Conservation (phyloP, 768 basidiomycete genomes). For the Mycena leptocephala region DNA sequence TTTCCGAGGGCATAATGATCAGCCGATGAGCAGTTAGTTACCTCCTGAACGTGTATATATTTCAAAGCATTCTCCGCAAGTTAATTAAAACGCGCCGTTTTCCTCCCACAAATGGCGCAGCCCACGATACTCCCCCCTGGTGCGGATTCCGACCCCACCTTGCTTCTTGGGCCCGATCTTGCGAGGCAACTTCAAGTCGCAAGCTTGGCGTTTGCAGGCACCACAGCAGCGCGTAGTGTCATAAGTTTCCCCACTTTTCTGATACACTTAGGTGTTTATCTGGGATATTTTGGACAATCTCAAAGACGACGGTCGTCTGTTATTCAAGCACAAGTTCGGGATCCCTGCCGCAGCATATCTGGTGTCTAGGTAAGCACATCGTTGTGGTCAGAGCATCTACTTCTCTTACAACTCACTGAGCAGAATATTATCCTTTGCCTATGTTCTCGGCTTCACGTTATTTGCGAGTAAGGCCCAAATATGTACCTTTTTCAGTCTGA, state of each 20-base stretch:
- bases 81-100: no score
- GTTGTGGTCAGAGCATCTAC: neutral
- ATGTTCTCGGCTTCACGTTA: constrained; percentile 21
- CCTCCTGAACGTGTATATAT: no score
- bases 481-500: neutral
- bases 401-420: neutral
- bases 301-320: constrained; percentile 37
- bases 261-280: constrained; percentile 36
- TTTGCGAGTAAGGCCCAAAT: constrained; percentile 36
- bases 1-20: no score
- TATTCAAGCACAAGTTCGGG: constrained; percentile 35
- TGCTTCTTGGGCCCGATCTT: neutral
- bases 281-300: constrained; percentile 50
- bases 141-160: neutral
- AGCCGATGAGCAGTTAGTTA: no score
- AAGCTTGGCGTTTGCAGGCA: neutral
- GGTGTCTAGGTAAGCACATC: constrained; percentile 27
- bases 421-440: constrained; percentile 31
- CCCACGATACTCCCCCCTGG: neutral
- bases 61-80: no score
- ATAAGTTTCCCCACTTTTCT: neutral
- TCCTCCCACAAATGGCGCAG: no score
- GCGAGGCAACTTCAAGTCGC: neutral
- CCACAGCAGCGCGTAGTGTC: neutral
- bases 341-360: constrained; percentile 42